Base-by-base conservation (phyloP, 257 asterid species). In the Cynanchum wilfordii region DNA sequence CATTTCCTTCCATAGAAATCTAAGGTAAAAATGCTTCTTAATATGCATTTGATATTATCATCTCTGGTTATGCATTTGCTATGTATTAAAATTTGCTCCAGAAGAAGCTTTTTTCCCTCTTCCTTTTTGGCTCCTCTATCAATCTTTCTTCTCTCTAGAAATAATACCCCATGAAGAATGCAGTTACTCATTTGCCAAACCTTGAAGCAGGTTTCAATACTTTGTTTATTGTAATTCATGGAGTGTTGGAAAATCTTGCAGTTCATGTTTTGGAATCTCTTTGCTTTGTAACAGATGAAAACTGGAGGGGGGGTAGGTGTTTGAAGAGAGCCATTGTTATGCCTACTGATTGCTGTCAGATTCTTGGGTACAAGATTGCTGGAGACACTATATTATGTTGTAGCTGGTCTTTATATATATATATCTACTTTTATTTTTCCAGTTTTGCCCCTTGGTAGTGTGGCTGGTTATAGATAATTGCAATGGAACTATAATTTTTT, bases 401-500 rank as follows among this genome's bases (percentile, higher is more conserved):
- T 33, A 63, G 71, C 68, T 15, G 66, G 30, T 69, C 70, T 68
- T 3, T 40, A 40, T 40, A 40, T 7, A 7, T 33, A 33, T 33
- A 33, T 33, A 33, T 33, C 38, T 33, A 63, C 20, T 5, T 25
- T 11, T 75, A 67, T 68, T 12, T 50, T 50, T 4, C 55, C 55
- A 50, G 55, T 58, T 75, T 49, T 40, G 49, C 58, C 59, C 72
- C 24, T 69, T 33, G 69, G 62, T 29, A 22, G 75, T 60, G 56
- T 36, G 68, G 73, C 75, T 76, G 75, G 75, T 15, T 44, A 75
- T 33, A 24, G 60, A 60, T 75, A 75, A 57, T 20, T 75, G 75
- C 24, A 71, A 25, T 49, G 79, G 74, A 50, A 49, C n/a, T 22
- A 58, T 36, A 36, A 57, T 52, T 17, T 52, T 0, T 49, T 49